These are phyloP conservation scores for Boletus fagicola DNA, from an alignment of 768 basidiomycete genomes.

Conservation along the genomic window DNA sequence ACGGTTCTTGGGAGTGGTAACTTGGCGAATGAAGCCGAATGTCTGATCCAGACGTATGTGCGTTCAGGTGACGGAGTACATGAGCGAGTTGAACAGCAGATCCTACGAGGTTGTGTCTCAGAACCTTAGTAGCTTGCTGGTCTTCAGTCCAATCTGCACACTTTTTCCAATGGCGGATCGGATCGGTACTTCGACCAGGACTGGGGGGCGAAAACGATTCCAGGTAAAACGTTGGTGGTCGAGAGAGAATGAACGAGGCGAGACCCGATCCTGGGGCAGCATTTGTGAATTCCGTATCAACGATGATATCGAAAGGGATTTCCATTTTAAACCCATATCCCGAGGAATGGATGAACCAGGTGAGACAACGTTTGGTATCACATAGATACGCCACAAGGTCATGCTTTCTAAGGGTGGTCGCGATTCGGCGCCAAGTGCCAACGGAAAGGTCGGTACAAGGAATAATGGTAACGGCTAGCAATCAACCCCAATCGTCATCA, in stretches of 20 bases:
- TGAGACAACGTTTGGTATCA: slow-evolving; percentile 60
- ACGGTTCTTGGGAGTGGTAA: slow-evolving; percentile 32
- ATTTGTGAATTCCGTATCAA: slow-evolving; percentile 55
- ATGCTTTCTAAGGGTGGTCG: slow-evolving; percentile 49
- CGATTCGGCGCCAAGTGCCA: slow-evolving; percentile 77
- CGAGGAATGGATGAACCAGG: slow-evolving; percentile 75
- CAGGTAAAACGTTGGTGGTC: slow-evolving; percentile 67
- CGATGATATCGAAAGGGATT: slow-evolving; percentile 64
- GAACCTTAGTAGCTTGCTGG: slow-evolving; percentile 59
- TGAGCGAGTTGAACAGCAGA: slow-evolving; percentile 59
- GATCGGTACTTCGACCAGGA: slow-evolving; percentile 29
- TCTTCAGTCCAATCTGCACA: slow-evolving; percentile 79
- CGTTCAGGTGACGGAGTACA: slow-evolving; percentile 48
- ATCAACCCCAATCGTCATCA: slow-evolving; percentile 1
- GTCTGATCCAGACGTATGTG: slow-evolving; percentile 32
- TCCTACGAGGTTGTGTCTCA: slow-evolving; percentile 66
- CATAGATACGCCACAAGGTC: slow-evolving; percentile 78
- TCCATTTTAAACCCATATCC: slow-evolving; percentile 86
- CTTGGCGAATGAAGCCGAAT: slow-evolving; percentile 38
- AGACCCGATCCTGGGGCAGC: slow-evolving; percentile 53
- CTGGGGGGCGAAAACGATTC: slow-evolving; percentile 42
- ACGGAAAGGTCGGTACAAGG: slow-evolving; percentile 73
- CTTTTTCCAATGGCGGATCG: slow-evolving; percentile 52
- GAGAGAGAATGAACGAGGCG: slow-evolving; percentile 63
- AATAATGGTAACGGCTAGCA: slow-evolving; percentile 67